phyloP scores from a whole-genome alignment of 352 stramenopile species.

The Phytophthora parvispora region DNA sequence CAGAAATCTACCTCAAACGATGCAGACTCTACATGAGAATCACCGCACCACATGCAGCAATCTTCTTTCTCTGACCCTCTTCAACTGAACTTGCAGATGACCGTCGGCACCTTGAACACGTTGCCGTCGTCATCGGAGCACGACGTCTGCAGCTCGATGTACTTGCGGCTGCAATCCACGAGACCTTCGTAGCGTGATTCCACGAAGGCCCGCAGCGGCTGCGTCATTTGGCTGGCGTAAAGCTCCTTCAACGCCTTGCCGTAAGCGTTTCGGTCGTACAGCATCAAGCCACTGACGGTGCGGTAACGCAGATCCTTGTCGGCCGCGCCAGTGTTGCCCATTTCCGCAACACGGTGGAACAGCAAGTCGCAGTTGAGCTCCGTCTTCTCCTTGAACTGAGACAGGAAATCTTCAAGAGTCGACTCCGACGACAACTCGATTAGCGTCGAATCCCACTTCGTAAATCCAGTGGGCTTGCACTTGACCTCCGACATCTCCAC shows the following conservation, averaged over 20 bases:
- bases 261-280: slow-evolving; percentile 89
- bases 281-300: slow-evolving; percentile 83
- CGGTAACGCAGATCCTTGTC: slow-evolving; percentile 76
- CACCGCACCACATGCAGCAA: slow-evolving; percentile 1
- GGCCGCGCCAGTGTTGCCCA: slow-evolving; percentile 60
- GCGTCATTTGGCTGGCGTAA: slow-evolving; percentile 68
- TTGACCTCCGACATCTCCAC: slow-evolving; percentile 91
- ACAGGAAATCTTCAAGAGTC: slow-evolving; percentile 77
- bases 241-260: slow-evolving; percentile 78
- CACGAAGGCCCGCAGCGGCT: slow-evolving; percentile 72
- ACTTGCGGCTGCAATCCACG: slow-evolving; percentile 86
- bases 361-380: slow-evolving; percentile 86
- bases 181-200: slow-evolving; percentile 85
- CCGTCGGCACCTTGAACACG: slow-evolving; percentile 87
- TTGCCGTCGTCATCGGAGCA: slow-evolving; percentile 88
- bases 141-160: slow-evolving; percentile 87
- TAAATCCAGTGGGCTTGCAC: slow-evolving; percentile 90
- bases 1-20: slow-evolving; percentile 15
- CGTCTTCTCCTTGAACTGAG: slow-evolving; percentile 73
- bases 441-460: slow-evolving; percentile 93
- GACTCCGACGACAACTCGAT: slow-evolving; percentile 75
- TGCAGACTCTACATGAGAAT: slow-evolving; percentile 14
- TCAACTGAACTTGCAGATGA: slow-evolving; percentile 89
- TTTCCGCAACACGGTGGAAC: slow-evolving; percentile 83
- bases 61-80: slow-evolving; percentile 8